phyloP scores from a whole-genome alignment of 495 filamentous ascomycete genomes.

The Hypoxylon lienhwacheense region DNA sequence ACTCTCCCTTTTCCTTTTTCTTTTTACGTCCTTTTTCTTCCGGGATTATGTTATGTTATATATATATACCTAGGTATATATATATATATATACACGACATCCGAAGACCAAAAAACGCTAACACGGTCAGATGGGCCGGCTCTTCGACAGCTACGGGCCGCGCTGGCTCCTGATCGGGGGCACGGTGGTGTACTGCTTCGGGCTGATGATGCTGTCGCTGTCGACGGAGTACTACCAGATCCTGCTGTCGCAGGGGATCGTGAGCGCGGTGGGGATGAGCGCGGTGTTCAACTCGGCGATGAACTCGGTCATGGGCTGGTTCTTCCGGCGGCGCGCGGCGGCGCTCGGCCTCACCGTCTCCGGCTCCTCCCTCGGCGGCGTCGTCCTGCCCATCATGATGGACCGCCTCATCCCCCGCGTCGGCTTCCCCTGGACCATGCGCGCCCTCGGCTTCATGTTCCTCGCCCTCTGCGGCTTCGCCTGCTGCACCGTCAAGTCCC shows the following conservation, averaged over 20 bases:
- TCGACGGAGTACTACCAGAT: constrained; percentile 67
- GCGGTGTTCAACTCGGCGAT: constrained; percentile 66
- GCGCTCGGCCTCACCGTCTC: constrained; percentile 70
- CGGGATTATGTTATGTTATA: too few relatives aligned
- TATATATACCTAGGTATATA: too few relatives aligned
- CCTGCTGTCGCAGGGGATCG: constrained; percentile 60
- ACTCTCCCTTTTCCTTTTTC: constrained; percentile 24
- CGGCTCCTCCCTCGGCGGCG: constrained; percentile 68
- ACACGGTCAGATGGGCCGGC: constrained; percentile 51
- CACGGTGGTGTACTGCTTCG: constrained; percentile 65
- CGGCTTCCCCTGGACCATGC: constrained; percentile 76
- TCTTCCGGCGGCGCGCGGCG: constrained; percentile 63
- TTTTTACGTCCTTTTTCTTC: too few relatives aligned
- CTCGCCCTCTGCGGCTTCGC: constrained; percentile 62
- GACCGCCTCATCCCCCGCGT: constrained; percentile 60
- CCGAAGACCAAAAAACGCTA: constrained; percentile 12
- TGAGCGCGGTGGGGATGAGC: constrained; percentile 58
- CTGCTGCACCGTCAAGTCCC: constrained; percentile 65
- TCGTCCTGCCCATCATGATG: constrained; percentile 74
- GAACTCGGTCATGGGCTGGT: constrained; percentile 66
- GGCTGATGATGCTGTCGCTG: constrained; percentile 72
- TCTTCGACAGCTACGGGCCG: constrained; percentile 72
- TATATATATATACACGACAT: too few relatives aligned
- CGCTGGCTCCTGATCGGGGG: constrained; percentile 61
- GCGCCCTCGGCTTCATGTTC: constrained; percentile 68